Evolutionary conservation across 169 alveolate species (phyloP).

Genomic region (Cryptosporidium tyzzeri): DNA sequence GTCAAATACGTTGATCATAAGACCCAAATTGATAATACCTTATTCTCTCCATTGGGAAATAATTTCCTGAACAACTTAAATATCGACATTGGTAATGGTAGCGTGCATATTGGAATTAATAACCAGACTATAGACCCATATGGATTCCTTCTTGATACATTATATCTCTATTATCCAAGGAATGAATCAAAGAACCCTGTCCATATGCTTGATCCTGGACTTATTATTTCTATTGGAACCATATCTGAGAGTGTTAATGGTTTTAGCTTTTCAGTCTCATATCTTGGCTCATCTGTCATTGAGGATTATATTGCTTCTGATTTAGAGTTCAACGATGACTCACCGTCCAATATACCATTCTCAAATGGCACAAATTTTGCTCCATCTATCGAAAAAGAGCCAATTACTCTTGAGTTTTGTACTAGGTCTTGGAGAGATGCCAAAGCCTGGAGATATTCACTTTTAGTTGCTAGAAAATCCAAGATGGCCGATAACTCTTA

Average conservation of each 20-base stretch:
- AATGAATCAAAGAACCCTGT: conserved; percentile 70
- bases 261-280: conserved; percentile 35
- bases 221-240: conserved; percentile 42
- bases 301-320: conserved; percentile 49
- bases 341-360: conserved; percentile 28
- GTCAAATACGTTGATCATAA: conserved; percentile 14
- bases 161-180: conserved; percentile 53
- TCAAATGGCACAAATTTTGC: background rate
- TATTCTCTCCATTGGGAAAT: conserved; percentile 15
- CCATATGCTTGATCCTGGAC: conserved; percentile 51
- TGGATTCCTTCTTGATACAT: conserved; percentile 55
- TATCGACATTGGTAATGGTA: background rate
- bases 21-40: background rate
- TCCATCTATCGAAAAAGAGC: background rate
- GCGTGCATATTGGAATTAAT: conserved; percentile 9
- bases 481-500: conserved; percentile 16
- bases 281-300: conserved; percentile 3
- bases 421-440: conserved; percentile 76
- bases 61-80: conserved; percentile 15
- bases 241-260: conserved; percentile 38
- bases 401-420: conserved; percentile 45
- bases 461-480: conserved; percentile 63
- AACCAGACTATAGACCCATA: conserved; percentile 37
- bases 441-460: conserved; percentile 72
- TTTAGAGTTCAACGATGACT: conserved; percentile 36